These are phyloP conservation scores for Carex cristatella DNA, from an alignment of 176 grass and related monocot genomes.

Conservation along the genomic window DNA sequence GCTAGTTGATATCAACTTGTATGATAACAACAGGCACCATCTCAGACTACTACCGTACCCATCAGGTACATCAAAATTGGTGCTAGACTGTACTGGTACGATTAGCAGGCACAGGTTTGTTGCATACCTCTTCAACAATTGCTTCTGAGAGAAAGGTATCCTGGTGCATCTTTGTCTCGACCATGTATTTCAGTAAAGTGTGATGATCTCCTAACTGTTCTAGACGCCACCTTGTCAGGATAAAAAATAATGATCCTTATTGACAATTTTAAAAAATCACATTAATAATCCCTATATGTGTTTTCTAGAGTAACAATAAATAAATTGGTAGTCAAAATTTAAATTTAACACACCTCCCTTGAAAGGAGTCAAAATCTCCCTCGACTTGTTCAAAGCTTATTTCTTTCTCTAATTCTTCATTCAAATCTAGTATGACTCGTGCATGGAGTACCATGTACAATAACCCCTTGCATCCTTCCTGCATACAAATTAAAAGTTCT, in stretches of 20 bases:
- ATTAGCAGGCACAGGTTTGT: not conserved
- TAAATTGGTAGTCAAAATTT: not conserved
- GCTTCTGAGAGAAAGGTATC: slow-evolving; percentile 93
- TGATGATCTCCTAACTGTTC: slow-evolving; percentile 84
- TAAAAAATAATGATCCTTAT: not conserved
- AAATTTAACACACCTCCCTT: slow-evolving; percentile 34
- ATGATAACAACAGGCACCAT: not conserved
- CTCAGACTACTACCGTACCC: not conserved
- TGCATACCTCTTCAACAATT: slow-evolving; percentile 85
- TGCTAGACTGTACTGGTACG: not conserved
- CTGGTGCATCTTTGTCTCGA: slow-evolving; percentile 92
- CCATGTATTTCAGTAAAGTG: slow-evolving; percentile 90
- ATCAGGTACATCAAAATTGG: not conserved
- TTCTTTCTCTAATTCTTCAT: slow-evolving; percentile 59
- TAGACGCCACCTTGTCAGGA: slow-evolving; percentile 43
- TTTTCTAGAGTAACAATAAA: not conserved
- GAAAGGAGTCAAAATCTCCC: slow-evolving; percentile 86
- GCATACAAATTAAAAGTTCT: not conserved
- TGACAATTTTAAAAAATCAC: not conserved
- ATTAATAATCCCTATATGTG: not conserved
- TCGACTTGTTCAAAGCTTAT: slow-evolving; percentile 97
- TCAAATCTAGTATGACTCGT: slow-evolving; percentile 86
- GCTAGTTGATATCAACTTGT: not conserved
- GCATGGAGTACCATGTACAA: slow-evolving; percentile 98
- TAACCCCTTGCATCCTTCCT: slow-evolving; percentile 96